Evolutionary conservation across 2,329 filamentous ascomycete genomes (phyloP).

Genomic region (Sordariomycetes sp.): DNA sequence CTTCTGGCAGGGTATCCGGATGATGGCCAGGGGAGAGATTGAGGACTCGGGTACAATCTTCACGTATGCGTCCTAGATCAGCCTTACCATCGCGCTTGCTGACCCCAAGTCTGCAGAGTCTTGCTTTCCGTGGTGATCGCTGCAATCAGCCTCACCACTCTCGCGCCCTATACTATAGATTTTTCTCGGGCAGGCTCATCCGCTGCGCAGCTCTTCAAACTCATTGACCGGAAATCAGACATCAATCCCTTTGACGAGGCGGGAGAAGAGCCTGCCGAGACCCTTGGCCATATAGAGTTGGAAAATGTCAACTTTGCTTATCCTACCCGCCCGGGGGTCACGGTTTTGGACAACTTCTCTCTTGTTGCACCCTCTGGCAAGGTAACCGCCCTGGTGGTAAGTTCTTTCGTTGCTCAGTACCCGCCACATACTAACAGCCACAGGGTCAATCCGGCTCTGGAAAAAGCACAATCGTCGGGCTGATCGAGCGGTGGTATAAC

Average conservation of each 20-base stretch:
- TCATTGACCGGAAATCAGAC: constrained; percentile 28
- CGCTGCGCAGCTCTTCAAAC: constrained; percentile 29
- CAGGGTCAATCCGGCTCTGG: constrained; percentile 46
- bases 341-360: constrained; percentile 26
- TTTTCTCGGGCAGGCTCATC: constrained; percentile 31
- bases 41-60: constrained; percentile 28
- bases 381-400: constrained; percentile 41
- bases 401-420: constrained; percentile 7
- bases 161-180: constrained; percentile 31
- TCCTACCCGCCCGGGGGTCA: constrained; percentile 37
- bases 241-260: constrained; percentile 27
- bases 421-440: background rate
- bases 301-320: constrained; percentile 37
- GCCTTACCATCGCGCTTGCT: background rate
- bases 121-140: constrained; percentile 33
- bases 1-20: constrained; percentile 36
- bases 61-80: constrained; percentile 18
- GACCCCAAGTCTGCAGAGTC: constrained; percentile 16
- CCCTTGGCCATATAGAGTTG: constrained; percentile 32
- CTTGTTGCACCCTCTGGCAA: constrained; percentile 29
- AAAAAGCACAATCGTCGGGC: constrained; percentile 42
- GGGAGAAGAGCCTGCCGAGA: constrained; percentile 14
- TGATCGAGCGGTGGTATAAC: constrained; percentile 48
- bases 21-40: constrained; percentile 30
- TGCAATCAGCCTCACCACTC: constrained; percentile 27